Conservation (phyloP, 306 rosid genomes). For the Fragaria vesca region DNA sequence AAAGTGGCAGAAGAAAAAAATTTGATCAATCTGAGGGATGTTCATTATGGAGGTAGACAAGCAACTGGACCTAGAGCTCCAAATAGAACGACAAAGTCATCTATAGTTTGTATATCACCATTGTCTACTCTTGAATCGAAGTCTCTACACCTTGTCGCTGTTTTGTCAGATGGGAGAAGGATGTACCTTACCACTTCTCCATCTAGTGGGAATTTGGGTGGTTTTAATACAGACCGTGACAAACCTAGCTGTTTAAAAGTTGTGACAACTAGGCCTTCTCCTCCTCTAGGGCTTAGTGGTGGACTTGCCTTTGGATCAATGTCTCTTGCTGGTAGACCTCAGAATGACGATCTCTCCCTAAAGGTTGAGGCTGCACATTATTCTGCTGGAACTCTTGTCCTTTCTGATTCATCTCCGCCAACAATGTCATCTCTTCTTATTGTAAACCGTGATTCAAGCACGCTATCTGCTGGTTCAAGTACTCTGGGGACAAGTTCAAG, state of each 20-base stretch:
- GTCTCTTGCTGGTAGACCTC: slow-evolving; percentile 81
- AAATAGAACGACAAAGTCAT: slow-evolving; percentile 63
- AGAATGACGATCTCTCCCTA: slow-evolving; percentile 80
- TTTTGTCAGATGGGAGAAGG: slow-evolving; percentile 95
- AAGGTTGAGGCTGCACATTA: slow-evolving; percentile 89
- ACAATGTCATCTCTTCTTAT: slow-evolving; percentile 81
- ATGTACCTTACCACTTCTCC: slow-evolving; percentile 93
- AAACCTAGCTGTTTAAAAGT: slow-evolving; percentile 87
- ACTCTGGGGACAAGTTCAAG: slow-evolving; percentile 56
- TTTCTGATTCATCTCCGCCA: slow-evolving; percentile 95
- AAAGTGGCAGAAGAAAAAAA: slow-evolving; percentile 96
- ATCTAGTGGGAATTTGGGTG: slow-evolving; percentile 75
- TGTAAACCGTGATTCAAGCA: slow-evolving; percentile 72
- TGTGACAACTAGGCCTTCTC: slow-evolving; percentile 95
- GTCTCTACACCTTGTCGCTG: slow-evolving; percentile 84
- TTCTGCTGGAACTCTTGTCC: slow-evolving; percentile 89
- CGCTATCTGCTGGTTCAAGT: slow-evolving; percentile 61
- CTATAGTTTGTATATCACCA: slow-evolving; percentile 86
- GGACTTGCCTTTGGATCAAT: slow-evolving; percentile 86
- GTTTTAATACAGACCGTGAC: slow-evolving; percentile 62
- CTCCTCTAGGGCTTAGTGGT: slow-evolving; percentile 86
- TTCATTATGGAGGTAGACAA: slow-evolving; percentile 77
- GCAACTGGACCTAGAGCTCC: slow-evolving; percentile 69
- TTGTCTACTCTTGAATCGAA: slow-evolving; percentile 90
- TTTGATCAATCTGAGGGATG: slow-evolving; percentile 72